Percentiles rank a stretch among this genome's conserved stretches.
phyloP scores from a whole-genome alignment of 1,284 basidiomycete genomes.

The Lignosus rhinocerotis region DNA sequence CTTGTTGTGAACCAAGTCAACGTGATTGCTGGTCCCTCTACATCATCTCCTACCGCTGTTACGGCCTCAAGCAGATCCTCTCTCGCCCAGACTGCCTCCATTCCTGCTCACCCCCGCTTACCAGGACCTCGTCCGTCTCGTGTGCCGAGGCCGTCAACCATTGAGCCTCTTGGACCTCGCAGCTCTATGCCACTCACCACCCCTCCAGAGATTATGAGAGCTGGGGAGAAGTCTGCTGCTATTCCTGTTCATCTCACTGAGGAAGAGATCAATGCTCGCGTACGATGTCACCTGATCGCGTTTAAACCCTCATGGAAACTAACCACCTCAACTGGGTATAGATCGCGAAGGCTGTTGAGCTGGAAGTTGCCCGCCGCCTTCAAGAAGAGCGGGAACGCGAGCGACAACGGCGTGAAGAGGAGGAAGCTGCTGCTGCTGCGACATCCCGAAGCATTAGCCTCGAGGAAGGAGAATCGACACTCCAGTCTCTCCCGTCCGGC shows the following conservation, averaged over 20 bases:
- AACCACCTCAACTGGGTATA: slow-evolving; percentile 25
- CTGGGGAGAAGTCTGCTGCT: not conserved
- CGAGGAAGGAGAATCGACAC: slow-evolving; percentile 6
- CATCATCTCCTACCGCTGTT: slow-evolving; percentile 63
- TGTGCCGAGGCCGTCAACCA: slow-evolving; percentile 31
- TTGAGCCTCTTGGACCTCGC: slow-evolving; percentile 18
- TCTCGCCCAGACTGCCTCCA: not conserved
- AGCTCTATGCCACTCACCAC: slow-evolving; percentile 12
- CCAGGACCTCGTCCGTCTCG: slow-evolving; percentile 32
- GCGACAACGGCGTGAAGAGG: slow-evolving; percentile 36
- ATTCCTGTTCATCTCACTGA: slow-evolving; percentile 45
- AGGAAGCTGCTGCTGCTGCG: slow-evolving; percentile 9
- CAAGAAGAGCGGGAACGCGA: slow-evolving; percentile 56
- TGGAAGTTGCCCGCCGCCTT: slow-evolving; percentile 66
- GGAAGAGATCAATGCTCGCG: slow-evolving; percentile 71
- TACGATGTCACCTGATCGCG: slow-evolving; percentile 29
- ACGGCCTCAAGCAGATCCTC: slow-evolving; percentile 33
- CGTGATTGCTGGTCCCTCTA: slow-evolving; percentile 54
- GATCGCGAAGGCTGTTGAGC: slow-evolving; percentile 73
- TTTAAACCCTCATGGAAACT: slow-evolving; percentile 2
- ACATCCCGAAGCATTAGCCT: slow-evolving; percentile 7
- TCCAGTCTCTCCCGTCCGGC: slow-evolving; percentile 47
- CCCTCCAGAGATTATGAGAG: not conserved
- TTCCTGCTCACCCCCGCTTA: slow-evolving; percentile 5
- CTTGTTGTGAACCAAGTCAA: slow-evolving; percentile 61